These are phyloP conservation scores for Arthrobotrys iridis DNA, from an alignment of 2,329 filamentous ascomycete genomes.

Conservation along the genomic window DNA sequence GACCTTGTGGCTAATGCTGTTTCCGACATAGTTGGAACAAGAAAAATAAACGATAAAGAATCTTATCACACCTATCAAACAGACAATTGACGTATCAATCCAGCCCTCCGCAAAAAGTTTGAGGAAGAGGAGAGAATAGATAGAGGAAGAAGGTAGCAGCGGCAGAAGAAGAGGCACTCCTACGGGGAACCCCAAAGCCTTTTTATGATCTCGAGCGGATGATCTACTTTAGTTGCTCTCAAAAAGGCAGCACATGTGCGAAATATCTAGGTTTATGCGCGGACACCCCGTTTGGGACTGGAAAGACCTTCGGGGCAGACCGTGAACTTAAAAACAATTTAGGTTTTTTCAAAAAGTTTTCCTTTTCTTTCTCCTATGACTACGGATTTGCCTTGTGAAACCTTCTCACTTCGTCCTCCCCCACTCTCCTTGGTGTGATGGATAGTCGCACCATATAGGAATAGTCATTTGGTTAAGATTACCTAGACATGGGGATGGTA, in stretches of 20 bases:
- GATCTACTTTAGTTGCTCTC: constrained; percentile 37
- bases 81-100: constrained; percentile 14
- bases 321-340: constrained; percentile 44
- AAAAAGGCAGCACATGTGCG: constrained; percentile 50
- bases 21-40: constrained; percentile 35
- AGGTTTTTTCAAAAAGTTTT: too few relatives aligned
- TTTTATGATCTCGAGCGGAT: constrained; percentile 49
- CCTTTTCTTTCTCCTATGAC: constrained; percentile 15
- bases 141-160: constrained; percentile 34
- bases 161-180: constrained; percentile 11
- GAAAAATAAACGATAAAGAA: constrained; percentile 5
- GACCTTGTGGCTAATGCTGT: constrained; percentile 14
- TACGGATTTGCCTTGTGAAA: constrained; percentile 51
- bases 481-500: constrained; percentile 21
- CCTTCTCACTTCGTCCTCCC: constrained; percentile 39
- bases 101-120: constrained; percentile 24
- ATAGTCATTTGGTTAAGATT: constrained; percentile 22
- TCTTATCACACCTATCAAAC: constrained; percentile 20
- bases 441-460: constrained; percentile 43
- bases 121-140: constrained; percentile 20
- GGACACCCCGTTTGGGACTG: constrained; percentile 8
- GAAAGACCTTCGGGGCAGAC: constrained; percentile 10
- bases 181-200: constrained; percentile 28
- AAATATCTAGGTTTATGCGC: constrained; percentile 48
- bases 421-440: constrained; percentile 25